Evolutionary conservation across 1,284 basidiomycete genomes (phyloP), one percentile per base, ranked within the genome.

Genomic region (Puccinia polysora): DNA sequence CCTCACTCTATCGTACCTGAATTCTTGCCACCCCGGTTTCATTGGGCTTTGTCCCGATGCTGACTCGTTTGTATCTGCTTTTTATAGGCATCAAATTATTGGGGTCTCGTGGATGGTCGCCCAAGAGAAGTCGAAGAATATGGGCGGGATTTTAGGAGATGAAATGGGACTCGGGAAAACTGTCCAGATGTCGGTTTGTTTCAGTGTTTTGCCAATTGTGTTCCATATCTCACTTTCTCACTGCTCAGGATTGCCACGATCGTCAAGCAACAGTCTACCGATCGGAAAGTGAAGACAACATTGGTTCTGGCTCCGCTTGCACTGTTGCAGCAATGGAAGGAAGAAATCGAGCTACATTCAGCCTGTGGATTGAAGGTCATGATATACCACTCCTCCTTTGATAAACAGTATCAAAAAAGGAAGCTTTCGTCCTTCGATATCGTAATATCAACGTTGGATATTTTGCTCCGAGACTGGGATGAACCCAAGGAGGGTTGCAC

Each of bases 291-390:
- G 62, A 81, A 82, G 55, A 84, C 84, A 2, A 88, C 85, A 6
- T 83, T 89, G 2, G 83, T 89, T 59, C 83, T 89, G 30, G 87
- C 88, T 0, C 88, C 88, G 0, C 84, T 87, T 0, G 87, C 87
- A 2, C 81, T 89, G 15, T 81, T 89, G 18, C 82, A 85, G 58
- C 87, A 88, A 81, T 87, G 82, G 75, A 79, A 83, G 38, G 84
- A 83, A 73, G 87, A 88, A 77, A 84, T 87, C 20, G 82, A 84
- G 74, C 78, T 81, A 71, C 86, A 86, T 80, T 84, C 84, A 0
- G 83, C 82, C 71, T 79, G 80, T 2, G 74, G 76, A 23, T 50
- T 79, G 64, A 62, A 45, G 12, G 77, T 82, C 71, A 76, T 83
- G 1, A 83, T 86, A n/a, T 86, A 87, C 76, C 86, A 86, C 75